These are phyloP conservation scores for Candida koratica DNA, from an alignment of 805 yeast species.

Conservation along the genomic window DNA sequence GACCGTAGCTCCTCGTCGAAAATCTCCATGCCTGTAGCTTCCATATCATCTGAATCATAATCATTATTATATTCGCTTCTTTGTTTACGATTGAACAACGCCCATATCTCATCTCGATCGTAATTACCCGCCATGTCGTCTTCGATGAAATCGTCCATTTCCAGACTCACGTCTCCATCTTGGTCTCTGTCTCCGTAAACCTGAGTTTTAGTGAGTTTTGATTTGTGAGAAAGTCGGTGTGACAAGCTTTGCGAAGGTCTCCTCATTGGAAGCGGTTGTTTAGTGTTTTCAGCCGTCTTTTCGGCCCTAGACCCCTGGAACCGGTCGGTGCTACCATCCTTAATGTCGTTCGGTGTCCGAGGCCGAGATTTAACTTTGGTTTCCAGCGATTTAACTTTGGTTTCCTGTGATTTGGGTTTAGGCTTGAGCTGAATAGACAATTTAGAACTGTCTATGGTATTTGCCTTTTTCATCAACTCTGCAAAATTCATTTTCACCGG, in stretches of 20 bases:
- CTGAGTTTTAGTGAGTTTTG: slow-evolving; percentile 7
- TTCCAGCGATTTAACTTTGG: not conserved
- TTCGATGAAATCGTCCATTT: slow-evolving; percentile 49
- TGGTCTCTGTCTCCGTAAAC: slow-evolving; percentile 10
- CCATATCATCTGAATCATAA: slow-evolving; percentile 70
- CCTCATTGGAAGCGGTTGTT: slow-evolving; percentile 43
- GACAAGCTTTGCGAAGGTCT: slow-evolving; percentile 55
- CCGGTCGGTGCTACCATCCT: not conserved
- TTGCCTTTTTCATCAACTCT: slow-evolving; percentile 69
- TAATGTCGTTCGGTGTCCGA: not conserved
- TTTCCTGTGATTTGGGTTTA: slow-evolving; percentile 20
- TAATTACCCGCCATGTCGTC: slow-evolving; percentile 44
- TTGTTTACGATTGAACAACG: slow-evolving; percentile 66
- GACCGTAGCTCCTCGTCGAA: slow-evolving; percentile 77
- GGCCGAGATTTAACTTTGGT: not conserved
- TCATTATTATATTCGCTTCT: slow-evolving; percentile 43
- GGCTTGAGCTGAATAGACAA: slow-evolving; percentile 33
- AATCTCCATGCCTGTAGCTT: slow-evolving; percentile 88
- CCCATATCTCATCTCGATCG: slow-evolving; percentile 87
- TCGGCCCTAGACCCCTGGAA: no score
- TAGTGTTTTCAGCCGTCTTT: not conserved
- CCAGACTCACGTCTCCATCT: no score
- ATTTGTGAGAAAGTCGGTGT: slow-evolving; percentile 36
- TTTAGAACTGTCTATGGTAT: slow-evolving; percentile 47
- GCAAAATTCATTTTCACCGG: slow-evolving; percentile 46